Evolutionary conservation across 106 monocot species (phyloP).

Genomic region (Narthecium ossifragum): DNA sequence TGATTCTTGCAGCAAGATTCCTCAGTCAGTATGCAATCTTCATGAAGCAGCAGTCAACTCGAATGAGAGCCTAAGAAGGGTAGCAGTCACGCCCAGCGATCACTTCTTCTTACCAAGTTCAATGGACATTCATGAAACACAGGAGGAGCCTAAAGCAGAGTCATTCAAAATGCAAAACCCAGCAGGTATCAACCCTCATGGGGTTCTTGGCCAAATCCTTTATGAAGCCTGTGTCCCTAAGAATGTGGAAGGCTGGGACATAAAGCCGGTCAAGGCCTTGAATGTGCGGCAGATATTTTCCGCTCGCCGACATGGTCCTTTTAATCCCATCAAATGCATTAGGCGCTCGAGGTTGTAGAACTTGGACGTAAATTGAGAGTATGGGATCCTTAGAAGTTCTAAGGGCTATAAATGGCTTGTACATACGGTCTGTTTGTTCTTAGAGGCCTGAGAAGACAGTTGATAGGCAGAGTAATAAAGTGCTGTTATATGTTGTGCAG

Average conservation of each 20-base stretch:
- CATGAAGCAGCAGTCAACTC: constrained; percentile 46
- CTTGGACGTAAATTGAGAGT: background rate
- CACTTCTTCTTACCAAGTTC: constrained; percentile 75
- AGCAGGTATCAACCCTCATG: constrained; percentile 52
- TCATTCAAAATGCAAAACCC: constrained; percentile 24
- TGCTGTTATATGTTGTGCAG: too few species aligned
- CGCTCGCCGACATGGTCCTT: constrained; percentile 8
- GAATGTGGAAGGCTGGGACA: constrained; percentile 77
- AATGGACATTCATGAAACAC: constrained; percentile 28
- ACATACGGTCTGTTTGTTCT: background rate
- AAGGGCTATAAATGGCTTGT: background rate
- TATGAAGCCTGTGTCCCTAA: constrained; percentile 76
- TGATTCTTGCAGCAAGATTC: constrained; percentile 27
- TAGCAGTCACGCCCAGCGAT: constrained; percentile 47
- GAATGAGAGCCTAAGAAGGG: constrained; percentile 55
- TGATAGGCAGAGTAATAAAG: too few species aligned
- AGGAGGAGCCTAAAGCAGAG: constrained; percentile 34
- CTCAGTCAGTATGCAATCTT: constrained; percentile 53
- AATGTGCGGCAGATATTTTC: constrained; percentile 10
- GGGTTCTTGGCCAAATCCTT: constrained; percentile 67
- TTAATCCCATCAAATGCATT: constrained; percentile 47
- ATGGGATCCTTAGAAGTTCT: too few species aligned
- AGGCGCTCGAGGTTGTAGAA: constrained; percentile 39
- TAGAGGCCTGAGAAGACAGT: background rate
- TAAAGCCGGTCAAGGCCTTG: constrained; percentile 19